Percentiles rank a stretch among this genome's conserved stretches.
These are phyloP conservation scores for Mediolabrus comicus DNA, from an alignment of 108 stramenopile genomes.

Conservation along the genomic window DNA sequence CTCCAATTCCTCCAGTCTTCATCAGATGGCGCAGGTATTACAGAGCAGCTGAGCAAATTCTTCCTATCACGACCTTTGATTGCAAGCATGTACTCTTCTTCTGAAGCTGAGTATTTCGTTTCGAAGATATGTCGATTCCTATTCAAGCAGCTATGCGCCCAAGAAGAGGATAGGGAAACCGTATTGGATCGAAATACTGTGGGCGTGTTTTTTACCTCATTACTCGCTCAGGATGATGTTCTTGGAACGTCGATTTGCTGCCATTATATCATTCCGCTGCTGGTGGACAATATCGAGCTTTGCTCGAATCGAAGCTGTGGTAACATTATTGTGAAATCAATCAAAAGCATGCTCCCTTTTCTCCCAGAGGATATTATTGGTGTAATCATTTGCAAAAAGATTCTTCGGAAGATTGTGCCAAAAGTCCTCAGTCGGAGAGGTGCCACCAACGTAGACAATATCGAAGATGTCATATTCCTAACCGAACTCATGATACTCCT, in stretches of 20 bases:
- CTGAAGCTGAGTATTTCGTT: slow-evolving; percentile 7
- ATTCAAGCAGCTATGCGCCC: slow-evolving; percentile 1
- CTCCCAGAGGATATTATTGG: slow-evolving; percentile 18
- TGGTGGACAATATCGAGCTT: slow-evolving; percentile 7
- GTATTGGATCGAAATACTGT: slow-evolving; percentile 4
- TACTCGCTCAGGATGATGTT: slow-evolving; percentile 11
- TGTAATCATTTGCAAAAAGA: slow-evolving; percentile 13
- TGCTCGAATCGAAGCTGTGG: slow-evolving; percentile 3
- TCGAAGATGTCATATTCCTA: neutral
- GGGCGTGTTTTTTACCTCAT: slow-evolving; percentile 5
- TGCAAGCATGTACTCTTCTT: slow-evolving; percentile 1
- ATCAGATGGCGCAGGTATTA: neutral
- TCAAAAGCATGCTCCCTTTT: slow-evolving; percentile 17
- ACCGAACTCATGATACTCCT: slow-evolving; percentile 19
- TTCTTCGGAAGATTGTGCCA: slow-evolving; percentile 11
- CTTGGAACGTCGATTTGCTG: slow-evolving; percentile 23
- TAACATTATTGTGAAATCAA: slow-evolving; percentile 11
- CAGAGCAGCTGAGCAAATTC: slow-evolving; percentile 16
- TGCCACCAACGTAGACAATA: neutral
- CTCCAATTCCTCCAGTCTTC: slow-evolving; percentile 1
- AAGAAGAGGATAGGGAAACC: neutral
- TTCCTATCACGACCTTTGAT: slow-evolving; percentile 4
- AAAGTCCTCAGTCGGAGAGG: neutral
- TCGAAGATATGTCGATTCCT: slow-evolving; percentile 7
- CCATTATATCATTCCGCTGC: slow-evolving; percentile 9